Percentiles rank a stretch among this genome's conserved stretches.
Evolutionary conservation across 2,329 filamentous ascomycete species (phyloP).

Genomic region (Rhexocercosporidium sp.): DNA sequence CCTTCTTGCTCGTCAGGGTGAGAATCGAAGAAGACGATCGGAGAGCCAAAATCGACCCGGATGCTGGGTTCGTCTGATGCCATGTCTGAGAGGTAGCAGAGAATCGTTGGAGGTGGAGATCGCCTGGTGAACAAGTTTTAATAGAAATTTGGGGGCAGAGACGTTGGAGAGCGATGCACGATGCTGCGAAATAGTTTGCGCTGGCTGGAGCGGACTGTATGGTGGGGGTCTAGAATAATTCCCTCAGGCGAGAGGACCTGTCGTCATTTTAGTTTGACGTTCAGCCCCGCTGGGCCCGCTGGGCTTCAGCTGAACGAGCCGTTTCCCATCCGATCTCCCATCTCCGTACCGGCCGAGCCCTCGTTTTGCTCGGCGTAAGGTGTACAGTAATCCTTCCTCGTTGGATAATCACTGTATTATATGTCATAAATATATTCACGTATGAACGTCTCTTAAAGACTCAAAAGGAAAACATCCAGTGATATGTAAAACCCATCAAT

Average conservation of each 20-base stretch:
- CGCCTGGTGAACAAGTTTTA: not conserved
- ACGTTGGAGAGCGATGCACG: not conserved
- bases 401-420: not conserved
- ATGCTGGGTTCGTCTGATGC: constrained; percentile 11
- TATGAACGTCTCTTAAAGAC: not conserved
- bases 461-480: not conserved
- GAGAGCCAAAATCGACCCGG: constrained; percentile 28
- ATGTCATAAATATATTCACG: not conserved
- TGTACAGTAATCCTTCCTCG: not conserved
- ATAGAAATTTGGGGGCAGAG: not conserved
- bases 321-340: no score
- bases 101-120: not conserved
- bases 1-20: constrained; percentile 37
- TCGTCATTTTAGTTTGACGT: not conserved
- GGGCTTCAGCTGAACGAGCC: not conserved
- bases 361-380: not conserved
- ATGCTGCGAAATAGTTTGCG: not conserved
- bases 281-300: not conserved
- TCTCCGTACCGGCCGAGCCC: not conserved
- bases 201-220: not conserved
- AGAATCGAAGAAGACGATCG: constrained; percentile 38
- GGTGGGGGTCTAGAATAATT: not conserved
- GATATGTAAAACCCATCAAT: not conserved
- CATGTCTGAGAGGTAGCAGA: not conserved
- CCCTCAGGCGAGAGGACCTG: not conserved